Evolutionary conservation across 2,329 filamentous ascomycete species (phyloP), one percentile per base, ranked within the genome.

Genomic region (Clonostachys sp.): DNA sequence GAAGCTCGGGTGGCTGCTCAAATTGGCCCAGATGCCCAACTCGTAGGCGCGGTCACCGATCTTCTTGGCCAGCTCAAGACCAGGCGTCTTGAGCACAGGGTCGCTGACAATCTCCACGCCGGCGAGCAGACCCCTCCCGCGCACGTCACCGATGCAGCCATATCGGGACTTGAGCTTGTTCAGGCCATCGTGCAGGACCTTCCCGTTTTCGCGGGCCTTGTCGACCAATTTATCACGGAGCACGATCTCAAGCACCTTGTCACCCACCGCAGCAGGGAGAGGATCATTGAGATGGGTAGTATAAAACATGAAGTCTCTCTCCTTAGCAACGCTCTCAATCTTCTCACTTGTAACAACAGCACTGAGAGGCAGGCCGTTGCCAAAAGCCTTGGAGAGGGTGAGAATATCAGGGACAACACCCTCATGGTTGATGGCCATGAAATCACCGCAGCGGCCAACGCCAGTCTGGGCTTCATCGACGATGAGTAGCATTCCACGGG

Each of bases 241-340:
- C 1, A 85, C 77, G 12, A 84, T 79, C 49, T 84, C 79, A 2
- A 85, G 67, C 3, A 84, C 80, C 55, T 83, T 83, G 51, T 77
- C 67, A 1, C 80, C 80, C 2, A 84, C 78, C 0, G 80, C 77
- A 0, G 78, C 78, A 1, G 80, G 73, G 1, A 84, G 61, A 0
- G 81, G 80, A 51, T 85, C 81, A 52, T 85, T 83, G 44, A 83
- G 62, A 53, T 84, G 82, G 0, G 81, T 85, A 0, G 80, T 84
- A 52, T 80, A 75, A 56, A 78, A 84, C 16, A 78, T 64, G 53
- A 73, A 84, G 30, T 71, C 74, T 4, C 66, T 64, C 16, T 79
- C 71, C 12, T 62, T 61, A 34, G 72, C 75, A 2, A 68, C 67
- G 4, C 62, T 59, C 40, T 74, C 78, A 42, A 85, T 80, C 34